Conservation (phyloP, 768 basidiomycete species). For the Xerocomus potaroensis region DNA sequence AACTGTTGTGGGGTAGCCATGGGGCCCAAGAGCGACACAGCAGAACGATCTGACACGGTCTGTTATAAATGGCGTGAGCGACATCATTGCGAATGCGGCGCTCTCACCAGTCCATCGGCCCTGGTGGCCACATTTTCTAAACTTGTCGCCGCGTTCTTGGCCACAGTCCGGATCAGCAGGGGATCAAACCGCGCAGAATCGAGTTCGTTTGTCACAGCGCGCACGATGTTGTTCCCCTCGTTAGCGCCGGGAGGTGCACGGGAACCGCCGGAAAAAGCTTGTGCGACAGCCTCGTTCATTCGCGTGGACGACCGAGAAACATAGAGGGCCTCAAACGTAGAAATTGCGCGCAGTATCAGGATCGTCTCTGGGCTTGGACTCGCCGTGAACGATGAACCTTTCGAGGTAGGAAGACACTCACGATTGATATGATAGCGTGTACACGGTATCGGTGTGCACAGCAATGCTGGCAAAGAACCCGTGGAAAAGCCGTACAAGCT, state of each 20-base stretch:
- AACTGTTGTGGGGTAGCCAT: slow-evolving; percentile 74
- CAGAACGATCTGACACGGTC: slow-evolving; percentile 69
- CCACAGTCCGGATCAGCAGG: slow-evolving; percentile 72
- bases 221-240: slow-evolving; percentile 75
- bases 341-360: slow-evolving; percentile 77
- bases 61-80: slow-evolving; percentile 25
- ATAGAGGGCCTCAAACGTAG: slow-evolving; percentile 84
- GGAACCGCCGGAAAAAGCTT: slow-evolving; percentile 69
- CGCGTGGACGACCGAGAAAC: slow-evolving; percentile 78
- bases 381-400: slow-evolving; percentile 1
- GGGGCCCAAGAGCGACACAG: slow-evolving; percentile 70
- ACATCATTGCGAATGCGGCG: background rate
- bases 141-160: slow-evolving; percentile 63
- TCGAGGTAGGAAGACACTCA: slow-evolving; percentile 25
- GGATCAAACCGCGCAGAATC: slow-evolving; percentile 57
- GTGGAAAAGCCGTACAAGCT: slow-evolving; percentile 86
- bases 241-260: slow-evolving; percentile 66
- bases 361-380: slow-evolving; percentile 81
- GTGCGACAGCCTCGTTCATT: slow-evolving; percentile 75
- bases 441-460: slow-evolving; percentile 92
- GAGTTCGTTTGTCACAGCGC: slow-evolving; percentile 84
- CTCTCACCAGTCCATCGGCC: slow-evolving; percentile 64
- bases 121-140: slow-evolving; percentile 66
- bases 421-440: slow-evolving; percentile 84
- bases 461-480: slow-evolving; percentile 96